A percentile compares a stretch with the other conserved stretches of the same genome.
phyloP scores from a whole-genome alignment of 2,329 filamentous ascomycete species.

The Mollisiaceae sp. region DNA sequence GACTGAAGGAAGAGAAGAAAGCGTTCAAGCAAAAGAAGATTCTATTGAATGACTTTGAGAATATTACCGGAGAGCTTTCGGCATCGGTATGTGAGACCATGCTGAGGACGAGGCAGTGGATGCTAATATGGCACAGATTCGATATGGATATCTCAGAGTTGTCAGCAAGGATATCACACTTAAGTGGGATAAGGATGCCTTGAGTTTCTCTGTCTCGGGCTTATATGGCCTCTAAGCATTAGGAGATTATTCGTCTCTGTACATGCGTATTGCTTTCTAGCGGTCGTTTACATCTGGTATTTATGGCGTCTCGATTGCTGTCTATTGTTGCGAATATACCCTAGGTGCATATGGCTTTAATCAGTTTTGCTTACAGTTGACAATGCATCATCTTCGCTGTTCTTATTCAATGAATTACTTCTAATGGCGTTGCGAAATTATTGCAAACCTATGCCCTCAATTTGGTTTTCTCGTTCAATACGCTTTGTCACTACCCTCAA shows the following conservation, averaged over 20 bases:
- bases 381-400: no score
- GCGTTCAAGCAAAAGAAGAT: constrained; percentile 3
- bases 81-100: neutral
- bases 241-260: neutral
- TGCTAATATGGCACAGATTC: neutral
- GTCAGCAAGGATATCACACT: neutral
- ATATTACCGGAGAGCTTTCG: neutral
- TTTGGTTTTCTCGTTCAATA: no score
- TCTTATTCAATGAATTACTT: no score
- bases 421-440: no score
- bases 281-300: neutral
- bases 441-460: no score
- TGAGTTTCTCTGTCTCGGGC: neutral
- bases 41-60: neutral
- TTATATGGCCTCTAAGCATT: neutral
- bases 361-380: no score
- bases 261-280: neutral
- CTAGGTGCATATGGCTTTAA: neutral
- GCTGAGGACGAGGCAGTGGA: no score
- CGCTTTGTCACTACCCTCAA: no score
- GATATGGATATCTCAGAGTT: neutral
- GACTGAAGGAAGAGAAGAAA: constrained; percentile 1
- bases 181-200: neutral
- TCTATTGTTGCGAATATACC: neutral
- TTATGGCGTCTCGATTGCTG: neutral